Base-by-base conservation (phyloP, 2,329 filamentous ascomycete genomes). In the Macroventuria anomochaeta region DNA sequence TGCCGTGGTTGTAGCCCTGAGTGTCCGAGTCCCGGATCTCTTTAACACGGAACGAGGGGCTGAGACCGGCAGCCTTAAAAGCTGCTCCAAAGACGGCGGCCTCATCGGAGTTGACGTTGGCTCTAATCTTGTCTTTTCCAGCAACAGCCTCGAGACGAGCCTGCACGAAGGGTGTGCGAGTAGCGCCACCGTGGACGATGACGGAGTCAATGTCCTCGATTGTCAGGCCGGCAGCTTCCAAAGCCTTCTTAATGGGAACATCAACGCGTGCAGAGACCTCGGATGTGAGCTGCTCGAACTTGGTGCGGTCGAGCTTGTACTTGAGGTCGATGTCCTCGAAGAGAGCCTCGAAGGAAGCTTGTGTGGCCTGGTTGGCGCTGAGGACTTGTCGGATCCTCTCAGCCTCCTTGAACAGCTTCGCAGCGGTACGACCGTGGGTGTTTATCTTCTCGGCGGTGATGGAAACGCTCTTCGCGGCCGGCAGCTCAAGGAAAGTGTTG, bases 21-120 rank as follows among this genome's bases (percentile, higher is more conserved):
- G 84, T 85, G 66, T 99, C 95, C n/a, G 81, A 83, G 44, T 90
- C 85, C 54, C 90, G 84, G 62, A 99, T 99, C 71, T 97, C 95
- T 82, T 97, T 99, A 71, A 99, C 95, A 57, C 92, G 88, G 86
- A 99, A 99, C 73, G 90, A 93, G 33, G 93, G 92, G 77, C 91
- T 97, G 53, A 99, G 83, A 64, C 91, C 87, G 46, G 95, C 95
- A 43, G 91, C 95, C 71, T 93, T 91, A 82, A 99, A 97, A 23
- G 89, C 93, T 49, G 95, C 93, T 65, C 95, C 95, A 74, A 97
- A 96, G 8, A 96, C 95, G 43, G 95, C 95, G 20, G 95, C 89
- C 77, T 99, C 95, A 68, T 99, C 95, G 10, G 93, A 90, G 78
- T 99, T 99, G 71, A 99, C 95, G 67, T 96, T 99, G 69, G 88